Conservation (phyloP, 164 flowering plant genomes). For the Stephania cephalantha region DNA sequence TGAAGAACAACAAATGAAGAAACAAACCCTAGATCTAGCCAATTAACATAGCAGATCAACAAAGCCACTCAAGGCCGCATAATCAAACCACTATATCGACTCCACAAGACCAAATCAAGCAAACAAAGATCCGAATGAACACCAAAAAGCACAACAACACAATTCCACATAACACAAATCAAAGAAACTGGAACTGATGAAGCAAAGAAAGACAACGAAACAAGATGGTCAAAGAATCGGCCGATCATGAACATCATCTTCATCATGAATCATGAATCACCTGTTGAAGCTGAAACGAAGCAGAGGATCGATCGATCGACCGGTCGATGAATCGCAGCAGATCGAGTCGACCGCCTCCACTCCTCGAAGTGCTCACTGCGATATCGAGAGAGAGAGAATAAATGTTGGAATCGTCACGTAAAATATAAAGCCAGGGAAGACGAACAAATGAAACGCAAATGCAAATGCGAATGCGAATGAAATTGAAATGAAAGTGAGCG, state of each 20-base stretch:
- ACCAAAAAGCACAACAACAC: not conserved
- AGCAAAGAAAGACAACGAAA: not conserved
- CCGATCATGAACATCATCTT: no score
- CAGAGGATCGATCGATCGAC: not conserved
- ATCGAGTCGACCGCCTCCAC: slow-evolving; percentile 7
- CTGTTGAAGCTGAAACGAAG: not conserved
- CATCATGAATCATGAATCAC: not conserved
- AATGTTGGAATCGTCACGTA: not conserved
- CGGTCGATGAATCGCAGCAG: not conserved
- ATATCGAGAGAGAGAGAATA: not conserved
- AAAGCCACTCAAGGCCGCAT: not conserved
- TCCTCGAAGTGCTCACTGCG: not conserved
- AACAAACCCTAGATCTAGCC: not conserved
- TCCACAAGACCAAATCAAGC: not conserved
- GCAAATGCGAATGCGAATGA: slow-evolving; percentile 6
- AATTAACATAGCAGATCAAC: not conserved
- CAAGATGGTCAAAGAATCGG: no score
- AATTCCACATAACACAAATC: no score
- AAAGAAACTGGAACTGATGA: no score
- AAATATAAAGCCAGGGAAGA: not conserved
- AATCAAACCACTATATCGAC: not conserved
- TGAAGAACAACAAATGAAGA: not conserved
- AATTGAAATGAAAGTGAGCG: slow-evolving; percentile 3
- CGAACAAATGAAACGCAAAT: slow-evolving; percentile 4
- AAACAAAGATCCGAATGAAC: not conserved